Evolutionary conservation across 2,329 filamentous ascomycete genomes (phyloP).

Genomic region (Remersonia thermophila): DNA sequence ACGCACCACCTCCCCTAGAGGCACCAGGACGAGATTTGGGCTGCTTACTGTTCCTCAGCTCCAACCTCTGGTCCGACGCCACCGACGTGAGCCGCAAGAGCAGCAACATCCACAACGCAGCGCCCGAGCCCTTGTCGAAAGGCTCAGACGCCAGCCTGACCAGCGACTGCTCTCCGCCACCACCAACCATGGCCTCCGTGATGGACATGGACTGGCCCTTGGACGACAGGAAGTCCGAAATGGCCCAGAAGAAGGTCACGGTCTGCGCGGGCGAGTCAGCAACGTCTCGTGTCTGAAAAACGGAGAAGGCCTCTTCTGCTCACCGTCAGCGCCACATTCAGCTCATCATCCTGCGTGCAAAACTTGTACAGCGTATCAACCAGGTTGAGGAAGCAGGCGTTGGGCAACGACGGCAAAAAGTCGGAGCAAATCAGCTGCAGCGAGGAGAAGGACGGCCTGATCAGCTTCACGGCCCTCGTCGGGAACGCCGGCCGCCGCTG

Average conservation of each 20-base stretch:
- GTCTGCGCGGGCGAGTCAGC: constrained; percentile 42
- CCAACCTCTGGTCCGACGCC: constrained; percentile 57
- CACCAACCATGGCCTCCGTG: constrained; percentile 41
- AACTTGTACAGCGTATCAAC: constrained; percentile 85
- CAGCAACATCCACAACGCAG: constrained; percentile 68
- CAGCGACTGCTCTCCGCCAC: constrained; percentile 44
- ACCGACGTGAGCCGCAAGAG: constrained; percentile 59
- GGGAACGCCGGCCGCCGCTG: constrained; percentile 26
- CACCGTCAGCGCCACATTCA: constrained; percentile 89
- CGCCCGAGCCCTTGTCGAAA: constrained; percentile 48
- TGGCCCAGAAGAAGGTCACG: constrained; percentile 90
- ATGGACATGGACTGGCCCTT: constrained; percentile 47
- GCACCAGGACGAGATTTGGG: background rate
- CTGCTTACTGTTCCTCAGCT: constrained; percentile 59
- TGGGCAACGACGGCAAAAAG: constrained; percentile 64
- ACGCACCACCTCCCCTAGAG: too few species aligned
- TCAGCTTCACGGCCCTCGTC: constrained; percentile 58
- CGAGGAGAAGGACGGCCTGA: constrained; percentile 78
- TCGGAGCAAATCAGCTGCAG: constrained; percentile 90
- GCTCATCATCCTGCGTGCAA: constrained; percentile 75
- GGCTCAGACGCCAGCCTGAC: constrained; percentile 46
- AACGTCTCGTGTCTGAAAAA: too few species aligned
- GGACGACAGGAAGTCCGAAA: constrained; percentile 72
- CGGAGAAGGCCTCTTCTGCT: too few species aligned
- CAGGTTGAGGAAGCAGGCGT: constrained; percentile 60